These are phyloP conservation scores for Periconia macrospinosa DNA, from an alignment of 2,329 filamentous ascomycete genomes.

Conservation along the genomic window DNA sequence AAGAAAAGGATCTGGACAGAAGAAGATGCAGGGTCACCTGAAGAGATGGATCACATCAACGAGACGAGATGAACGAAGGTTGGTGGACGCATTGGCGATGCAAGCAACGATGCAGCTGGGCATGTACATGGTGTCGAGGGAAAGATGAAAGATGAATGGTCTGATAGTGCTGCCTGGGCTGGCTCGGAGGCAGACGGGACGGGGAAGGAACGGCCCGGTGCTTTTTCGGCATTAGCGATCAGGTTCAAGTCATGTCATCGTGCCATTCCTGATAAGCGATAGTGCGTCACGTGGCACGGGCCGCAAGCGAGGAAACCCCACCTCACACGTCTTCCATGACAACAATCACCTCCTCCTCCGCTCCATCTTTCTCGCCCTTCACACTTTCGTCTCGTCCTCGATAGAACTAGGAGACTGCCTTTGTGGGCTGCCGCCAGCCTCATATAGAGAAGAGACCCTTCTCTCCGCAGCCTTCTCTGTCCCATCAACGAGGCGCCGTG, in stretches of 20 bases:
- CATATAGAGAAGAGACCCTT: conserved; percentile 13
- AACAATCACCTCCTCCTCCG: conserved; percentile 22
- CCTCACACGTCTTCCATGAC: conserved; percentile 31
- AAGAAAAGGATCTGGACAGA: neutral
- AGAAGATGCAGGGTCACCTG: neutral
- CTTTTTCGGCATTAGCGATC: conserved; percentile 17
- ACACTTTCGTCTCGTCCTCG: conserved; percentile 3
- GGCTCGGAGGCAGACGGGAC: conserved; percentile 1
- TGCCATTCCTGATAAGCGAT: conserved; percentile 12
- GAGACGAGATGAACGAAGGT: neutral
- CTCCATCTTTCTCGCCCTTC: conserved; percentile 7
- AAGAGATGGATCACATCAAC: neutral
- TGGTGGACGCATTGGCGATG: conserved; percentile 9
- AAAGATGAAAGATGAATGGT: neutral
- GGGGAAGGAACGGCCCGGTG: conserved; percentile 16
- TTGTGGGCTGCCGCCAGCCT: conserved; percentile 3
- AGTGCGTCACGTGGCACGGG: conserved; percentile 30
- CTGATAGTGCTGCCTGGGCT: neutral
- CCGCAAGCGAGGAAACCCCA: conserved; percentile 31
- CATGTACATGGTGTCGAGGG: conserved; percentile 21
- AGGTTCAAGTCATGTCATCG: neutral
- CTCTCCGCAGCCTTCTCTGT: neutral
- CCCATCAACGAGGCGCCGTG: conserved; percentile 24
- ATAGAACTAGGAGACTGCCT: conserved; percentile 1
- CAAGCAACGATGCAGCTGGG: conserved; percentile 14